phyloP scores from a whole-genome alignment of 2,329 filamentous ascomycete species.

The Leptographium galeiforme region DNA sequence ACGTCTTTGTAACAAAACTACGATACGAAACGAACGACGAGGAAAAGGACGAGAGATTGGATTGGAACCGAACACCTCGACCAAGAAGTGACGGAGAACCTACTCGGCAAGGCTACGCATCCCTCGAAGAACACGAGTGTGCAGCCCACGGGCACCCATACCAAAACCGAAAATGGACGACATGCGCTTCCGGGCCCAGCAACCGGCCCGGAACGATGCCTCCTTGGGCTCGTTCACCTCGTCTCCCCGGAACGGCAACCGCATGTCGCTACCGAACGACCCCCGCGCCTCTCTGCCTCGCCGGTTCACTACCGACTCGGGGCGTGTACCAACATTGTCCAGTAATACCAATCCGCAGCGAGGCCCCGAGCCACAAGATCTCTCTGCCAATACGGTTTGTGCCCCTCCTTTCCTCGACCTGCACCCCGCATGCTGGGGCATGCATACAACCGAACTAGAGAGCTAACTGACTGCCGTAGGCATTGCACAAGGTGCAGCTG shows the following conservation, averaged over 20 bases:
- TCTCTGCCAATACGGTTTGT: slow-evolving; percentile 23
- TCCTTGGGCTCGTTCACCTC: slow-evolving; percentile 63
- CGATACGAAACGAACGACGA: slow-evolving; percentile 5
- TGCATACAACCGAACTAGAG: not conserved
- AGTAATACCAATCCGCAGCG: slow-evolving; percentile 40
- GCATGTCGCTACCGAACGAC: slow-evolving; percentile 51
- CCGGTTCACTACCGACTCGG: slow-evolving; percentile 86
- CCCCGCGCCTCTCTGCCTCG: slow-evolving; percentile 68
- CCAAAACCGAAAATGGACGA: slow-evolving; percentile 47
- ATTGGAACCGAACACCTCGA: not conserved
- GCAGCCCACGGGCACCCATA: not conserved
- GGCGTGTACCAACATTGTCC: slow-evolving; percentile 64
- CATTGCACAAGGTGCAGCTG: slow-evolving; percentile 61
- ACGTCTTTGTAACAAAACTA: slow-evolving; percentile 12
- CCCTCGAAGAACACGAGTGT: not conserved
- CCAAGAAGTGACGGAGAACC: not conserved
- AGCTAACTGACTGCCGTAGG: slow-evolving; percentile 26
- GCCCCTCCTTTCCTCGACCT: not conserved
- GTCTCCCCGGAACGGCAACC: slow-evolving; percentile 55
- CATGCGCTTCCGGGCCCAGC: slow-evolving; percentile 63
- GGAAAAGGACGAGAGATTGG: not conserved
- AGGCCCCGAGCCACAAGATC: slow-evolving; percentile 36
- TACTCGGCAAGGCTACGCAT: not conserved
- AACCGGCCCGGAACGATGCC: slow-evolving; percentile 64
- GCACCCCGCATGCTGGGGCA: not conserved